Conservation (phyloP, 176 grass and related monocot species). For the Aegilops bicornis region DNA sequence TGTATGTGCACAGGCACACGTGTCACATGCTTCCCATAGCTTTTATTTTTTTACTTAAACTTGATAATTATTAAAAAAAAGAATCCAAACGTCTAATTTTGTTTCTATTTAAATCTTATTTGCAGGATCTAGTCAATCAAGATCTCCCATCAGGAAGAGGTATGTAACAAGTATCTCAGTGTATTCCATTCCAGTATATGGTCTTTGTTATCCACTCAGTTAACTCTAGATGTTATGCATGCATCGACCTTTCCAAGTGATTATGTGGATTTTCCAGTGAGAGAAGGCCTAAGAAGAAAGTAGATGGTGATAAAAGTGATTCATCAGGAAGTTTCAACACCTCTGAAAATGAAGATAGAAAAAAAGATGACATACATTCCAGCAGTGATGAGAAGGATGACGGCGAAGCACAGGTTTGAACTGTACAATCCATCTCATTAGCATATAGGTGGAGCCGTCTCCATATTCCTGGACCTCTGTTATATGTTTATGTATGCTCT, state of each 20-base stretch:
- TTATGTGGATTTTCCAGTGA: constrained; percentile 40
- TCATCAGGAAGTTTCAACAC: constrained; percentile 55
- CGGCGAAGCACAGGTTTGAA: constrained; percentile 50
- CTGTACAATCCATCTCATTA: constrained; percentile 15
- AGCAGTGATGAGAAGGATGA: constrained; percentile 62
- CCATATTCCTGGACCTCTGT: constrained; percentile 15
- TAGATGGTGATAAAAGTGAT: constrained; percentile 50
- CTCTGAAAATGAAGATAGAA: constrained; percentile 56
- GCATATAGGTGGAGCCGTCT: background rate
- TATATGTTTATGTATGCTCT: constrained; percentile 18
- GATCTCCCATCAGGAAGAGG: constrained; percentile 68
- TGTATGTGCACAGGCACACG: background rate
- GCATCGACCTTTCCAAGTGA: constrained; percentile 2
- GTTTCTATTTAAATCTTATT: background rate
- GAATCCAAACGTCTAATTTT: background rate
- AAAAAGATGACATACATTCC: constrained; percentile 39
- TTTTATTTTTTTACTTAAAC: background rate
- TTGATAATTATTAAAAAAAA: background rate
- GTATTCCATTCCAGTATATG: constrained; percentile 6
- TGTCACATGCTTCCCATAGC: background rate
- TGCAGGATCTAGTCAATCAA: constrained; percentile 71
- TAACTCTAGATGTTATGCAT: background rate
- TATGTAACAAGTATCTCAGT: constrained; percentile 10
- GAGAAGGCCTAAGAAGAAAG: constrained; percentile 58
- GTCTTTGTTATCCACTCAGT: background rate